Percentiles rank a stretch among this genome's conserved stretches.
Evolutionary conservation across 2,329 filamentous ascomycete species (phyloP).

Genomic region (Sphaceloma murrayae): DNA sequence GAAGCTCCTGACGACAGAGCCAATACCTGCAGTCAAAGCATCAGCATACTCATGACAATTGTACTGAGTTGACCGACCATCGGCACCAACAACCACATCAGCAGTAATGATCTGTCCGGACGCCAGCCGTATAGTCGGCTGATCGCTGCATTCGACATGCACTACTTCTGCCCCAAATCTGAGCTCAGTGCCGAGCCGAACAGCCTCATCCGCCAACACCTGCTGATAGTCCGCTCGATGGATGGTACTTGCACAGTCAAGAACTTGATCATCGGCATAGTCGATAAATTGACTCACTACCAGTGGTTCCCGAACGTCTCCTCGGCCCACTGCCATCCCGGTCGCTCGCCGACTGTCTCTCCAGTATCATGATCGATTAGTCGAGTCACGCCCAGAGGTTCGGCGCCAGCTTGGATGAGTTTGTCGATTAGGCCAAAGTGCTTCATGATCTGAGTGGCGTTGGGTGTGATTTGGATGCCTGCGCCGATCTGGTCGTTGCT

Average conservation of each 20-base stretch:
- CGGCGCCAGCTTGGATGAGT: background rate
- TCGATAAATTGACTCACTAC: constrained; percentile 1
- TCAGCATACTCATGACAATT: background rate
- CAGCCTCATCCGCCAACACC: constrained; percentile 7
- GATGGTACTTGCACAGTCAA: background rate
- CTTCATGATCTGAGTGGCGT: constrained; percentile 6
- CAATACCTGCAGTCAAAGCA: background rate
- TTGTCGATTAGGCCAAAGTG: background rate
- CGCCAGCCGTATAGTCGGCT: background rate
- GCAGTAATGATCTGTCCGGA: background rate
- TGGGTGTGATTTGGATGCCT: constrained; percentile 6
- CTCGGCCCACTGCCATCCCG: constrained; percentile 2
- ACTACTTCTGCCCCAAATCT: background rate
- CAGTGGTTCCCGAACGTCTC: constrained; percentile 7
- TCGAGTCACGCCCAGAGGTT: background rate
- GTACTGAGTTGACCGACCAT: background rate
- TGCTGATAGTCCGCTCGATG: constrained; percentile 12
- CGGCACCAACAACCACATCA: constrained; percentile 5
- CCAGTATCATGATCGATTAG: constrained; percentile 3
- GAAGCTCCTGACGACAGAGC: background rate
- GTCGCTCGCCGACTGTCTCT: constrained; percentile 1
- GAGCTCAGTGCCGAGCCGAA: background rate
- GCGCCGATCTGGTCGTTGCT: background rate
- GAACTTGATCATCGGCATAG: background rate
- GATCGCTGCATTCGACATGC: constrained; percentile 2